These are phyloP conservation scores for Bryum argenteum DNA, from an alignment of 225 moss, liverwort and hornwort species.

Conservation along the genomic window DNA sequence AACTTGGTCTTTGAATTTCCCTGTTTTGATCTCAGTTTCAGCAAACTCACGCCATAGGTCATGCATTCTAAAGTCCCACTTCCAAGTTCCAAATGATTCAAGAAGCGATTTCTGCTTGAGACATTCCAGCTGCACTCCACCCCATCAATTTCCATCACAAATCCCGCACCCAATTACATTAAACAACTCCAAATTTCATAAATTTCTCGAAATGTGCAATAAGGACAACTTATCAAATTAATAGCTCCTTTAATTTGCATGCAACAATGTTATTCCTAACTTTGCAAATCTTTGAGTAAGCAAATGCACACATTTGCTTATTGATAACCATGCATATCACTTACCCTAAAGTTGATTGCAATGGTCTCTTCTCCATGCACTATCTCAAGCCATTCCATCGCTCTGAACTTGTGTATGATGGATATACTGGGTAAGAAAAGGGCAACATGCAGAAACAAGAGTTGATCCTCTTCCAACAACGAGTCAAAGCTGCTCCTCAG, in stretches of 20 bases:
- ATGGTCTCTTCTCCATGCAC: background rate
- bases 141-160: background rate
- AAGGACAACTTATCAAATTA: no score
- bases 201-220: no score
- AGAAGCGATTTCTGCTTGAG: background rate
- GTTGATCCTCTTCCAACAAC: background rate
- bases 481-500: conserved; percentile 18
- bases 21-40: background rate
- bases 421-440: background rate
- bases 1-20: background rate
- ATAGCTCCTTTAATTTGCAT: no score
- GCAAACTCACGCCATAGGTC: background rate
- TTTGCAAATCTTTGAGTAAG: no score
- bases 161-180: no score
- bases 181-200: no score
- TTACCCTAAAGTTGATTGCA: background rate
- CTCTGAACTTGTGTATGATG: background rate
- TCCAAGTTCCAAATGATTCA: rapidly evolving
- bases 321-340: background rate
- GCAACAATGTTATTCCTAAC: no score
- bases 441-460: conserved; percentile 14
- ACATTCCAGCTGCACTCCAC: background rate
- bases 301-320: no score
- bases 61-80: background rate
- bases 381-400: background rate